Evolutionary conservation across 805 yeast genomes (phyloP), one percentile per base, ranked within the genome.

Genomic region (Lachancea sp.): DNA sequence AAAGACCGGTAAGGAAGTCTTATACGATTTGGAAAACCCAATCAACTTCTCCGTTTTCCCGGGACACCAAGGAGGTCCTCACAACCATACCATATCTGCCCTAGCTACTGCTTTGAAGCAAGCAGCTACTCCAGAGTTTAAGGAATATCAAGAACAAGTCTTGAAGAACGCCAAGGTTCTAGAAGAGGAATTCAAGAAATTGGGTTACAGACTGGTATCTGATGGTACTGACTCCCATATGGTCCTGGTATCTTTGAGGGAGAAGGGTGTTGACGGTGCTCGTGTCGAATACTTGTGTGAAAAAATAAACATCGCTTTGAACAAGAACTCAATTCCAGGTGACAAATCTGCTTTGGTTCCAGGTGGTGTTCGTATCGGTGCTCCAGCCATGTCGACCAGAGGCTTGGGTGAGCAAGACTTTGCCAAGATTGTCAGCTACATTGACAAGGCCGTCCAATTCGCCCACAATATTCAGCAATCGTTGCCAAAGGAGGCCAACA

Each of bases 61-160:
- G 58, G 98, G 96, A 53, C 98, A 92, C 70, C 98, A 92, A 74
- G 98, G 98, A 74, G 98, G 98, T 64, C 98, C 98, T 57, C 97
- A 92, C 71, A 92, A 92, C 75, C 98, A 92, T 72, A 92, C 98
- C 52, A 92, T 92, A 63, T 83, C 97, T 54, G 98, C 97, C 25
- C 71, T 92, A 58, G 97, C 97, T 13, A 92, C 89, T 49, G 97
- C 98, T 38, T 78, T 92, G 64, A 88, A 88, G 65, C 98, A 92
- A 72, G 94, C 96, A 46, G 74, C 78, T 49, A 72, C 86, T 38
- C 95, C 94, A 45, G 97, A 89, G 67, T 92, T 82, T 71, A 83
- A 77, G 65, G 83, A 77, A 60, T 90, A 90, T 71, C 98, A 92
- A 72, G 62, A 73, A 59, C 84, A 84, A 61, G 97, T 92, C 29